phyloP scores from a whole-genome alignment of 2,329 filamentous ascomycete genomes.

The Beauveria medogensis region DNA sequence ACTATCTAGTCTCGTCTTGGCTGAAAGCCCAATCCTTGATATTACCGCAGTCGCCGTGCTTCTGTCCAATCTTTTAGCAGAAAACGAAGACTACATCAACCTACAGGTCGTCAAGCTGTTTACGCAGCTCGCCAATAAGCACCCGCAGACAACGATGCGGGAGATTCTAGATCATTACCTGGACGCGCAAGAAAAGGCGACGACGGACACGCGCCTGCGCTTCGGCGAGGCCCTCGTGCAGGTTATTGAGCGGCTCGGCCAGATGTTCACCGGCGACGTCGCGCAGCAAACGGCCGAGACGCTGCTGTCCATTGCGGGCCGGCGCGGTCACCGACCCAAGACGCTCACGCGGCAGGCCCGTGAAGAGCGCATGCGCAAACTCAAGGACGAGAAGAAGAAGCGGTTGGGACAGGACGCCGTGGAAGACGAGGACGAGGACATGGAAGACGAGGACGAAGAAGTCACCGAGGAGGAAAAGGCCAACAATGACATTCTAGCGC shows the following conservation, averaged over 20 bases:
- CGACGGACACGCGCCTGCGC: constrained; percentile 56
- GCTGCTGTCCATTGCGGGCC: constrained; percentile 55
- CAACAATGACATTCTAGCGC: constrained; percentile 42
- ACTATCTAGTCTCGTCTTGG: constrained; percentile 47
- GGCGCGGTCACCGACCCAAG: constrained; percentile 53
- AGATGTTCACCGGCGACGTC: constrained; percentile 45
- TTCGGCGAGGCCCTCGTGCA: constrained; percentile 61
- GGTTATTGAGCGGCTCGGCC: constrained; percentile 52
- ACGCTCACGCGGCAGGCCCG: constrained; percentile 48
- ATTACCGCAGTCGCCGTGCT: constrained; percentile 57
- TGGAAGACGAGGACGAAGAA: constrained; percentile 36
- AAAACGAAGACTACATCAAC: constrained; percentile 65
- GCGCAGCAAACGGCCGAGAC: constrained; percentile 47
- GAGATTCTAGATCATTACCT: constrained; percentile 62
- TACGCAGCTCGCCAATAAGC: constrained; percentile 50
- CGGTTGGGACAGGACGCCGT: constrained; percentile 19
- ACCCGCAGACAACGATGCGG: constrained; percentile 52
- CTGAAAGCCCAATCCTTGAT: constrained; percentile 52
- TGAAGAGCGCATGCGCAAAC: constrained; percentile 38
- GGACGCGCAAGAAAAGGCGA: constrained; percentile 49
- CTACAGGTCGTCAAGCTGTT: constrained; percentile 59
- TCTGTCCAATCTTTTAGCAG: constrained; percentile 54
- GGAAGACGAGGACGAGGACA: constrained; percentile 36
- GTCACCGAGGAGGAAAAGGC: constrained; percentile 35
- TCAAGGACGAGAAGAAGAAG: constrained; percentile 31